These are phyloP conservation scores for Thalia dealbata DNA, from an alignment of 176 grass and related monocot species.

Conservation along the genomic window DNA sequence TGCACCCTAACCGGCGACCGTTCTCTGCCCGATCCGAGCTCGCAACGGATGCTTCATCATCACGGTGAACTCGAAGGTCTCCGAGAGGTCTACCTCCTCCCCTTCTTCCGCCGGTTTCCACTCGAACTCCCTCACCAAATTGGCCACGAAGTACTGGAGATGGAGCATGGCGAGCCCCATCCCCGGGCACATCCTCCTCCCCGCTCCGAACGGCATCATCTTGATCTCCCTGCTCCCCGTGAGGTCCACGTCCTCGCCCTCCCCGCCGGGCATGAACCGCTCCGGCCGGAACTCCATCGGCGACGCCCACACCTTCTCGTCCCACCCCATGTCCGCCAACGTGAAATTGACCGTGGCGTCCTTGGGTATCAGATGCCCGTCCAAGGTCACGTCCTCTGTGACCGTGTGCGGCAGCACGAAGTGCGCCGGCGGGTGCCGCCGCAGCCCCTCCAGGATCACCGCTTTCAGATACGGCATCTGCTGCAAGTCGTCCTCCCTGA, in stretches of 20 bases:
- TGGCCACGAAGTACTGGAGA: slow-evolving; percentile 7
- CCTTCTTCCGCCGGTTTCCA: background rate
- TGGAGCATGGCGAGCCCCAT: background rate
- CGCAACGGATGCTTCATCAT: background rate
- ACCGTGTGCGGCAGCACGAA: slow-evolving; percentile 51
- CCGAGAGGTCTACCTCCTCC: background rate
- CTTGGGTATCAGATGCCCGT: slow-evolving; percentile 35
- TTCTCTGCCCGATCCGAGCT: slow-evolving; percentile 1
- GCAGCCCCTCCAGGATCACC: slow-evolving; percentile 46
- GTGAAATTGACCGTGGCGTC: slow-evolving; percentile 39
- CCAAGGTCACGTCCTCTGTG: slow-evolving; percentile 34
- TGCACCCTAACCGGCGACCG: background rate
- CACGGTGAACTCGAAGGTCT: background rate
- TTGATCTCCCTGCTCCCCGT: slow-evolving; percentile 13
- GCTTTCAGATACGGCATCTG: slow-evolving; percentile 17
- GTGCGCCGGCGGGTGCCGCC: slow-evolving; percentile 50
- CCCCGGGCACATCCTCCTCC: slow-evolving; percentile 9
- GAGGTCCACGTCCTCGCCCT: slow-evolving; percentile 9
- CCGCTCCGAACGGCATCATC: slow-evolving; percentile 7
- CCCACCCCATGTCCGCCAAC: slow-evolving; percentile 10
- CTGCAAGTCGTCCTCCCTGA: background rate
- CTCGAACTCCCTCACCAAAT: slow-evolving; percentile 8
- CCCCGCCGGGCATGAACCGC: slow-evolving; percentile 7
- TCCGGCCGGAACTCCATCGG: slow-evolving; percentile 11
- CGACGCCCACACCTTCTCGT: background rate